Base-by-base conservation (phyloP, 2,329 filamentous ascomycete genomes). In the Clarireedia homoeocarpa region DNA sequence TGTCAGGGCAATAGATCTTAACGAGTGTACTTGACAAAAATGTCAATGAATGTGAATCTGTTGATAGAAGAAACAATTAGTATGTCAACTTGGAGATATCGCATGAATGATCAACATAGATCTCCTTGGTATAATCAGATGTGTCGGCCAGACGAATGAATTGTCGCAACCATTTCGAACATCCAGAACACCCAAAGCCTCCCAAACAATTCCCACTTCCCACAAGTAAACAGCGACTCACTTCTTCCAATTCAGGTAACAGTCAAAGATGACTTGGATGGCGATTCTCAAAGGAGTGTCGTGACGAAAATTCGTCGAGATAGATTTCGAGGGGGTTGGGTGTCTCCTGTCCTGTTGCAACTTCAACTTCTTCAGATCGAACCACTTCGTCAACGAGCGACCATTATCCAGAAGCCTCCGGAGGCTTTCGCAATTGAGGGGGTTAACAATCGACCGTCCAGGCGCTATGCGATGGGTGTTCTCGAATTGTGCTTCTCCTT, bases 21-120 rank as follows among this genome's bases (percentile, higher is more conserved):
- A 79, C 74, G 80, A 82, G 73, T 79, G 79, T 79, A 80, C 74
- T 79, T 81, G 79, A 81, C 77, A 74, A 70, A n/a, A 65, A 69
- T 73, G 73, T 77, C 75, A 80, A 81, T 67, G 76, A 80, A 72
- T 69, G 77, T 77, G 55, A 65, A 55, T 52, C 42, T 36, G 51
- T 53, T 44, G 44, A 15, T 58, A 51, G 24, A 54, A 36, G 65
- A 66, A 59, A 68, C 62, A 57, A 61, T 51, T 53, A 45, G 57
- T 60, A 57, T 50, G 46, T 38, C 51, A 54, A 44, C 54, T 39
- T 56, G 48, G 14, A 46, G n/a, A 50, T 38, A 30, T 51, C 27
- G 66, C 61, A 66, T 66, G 53, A 66, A 62, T 63, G 63, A 67
- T 64, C 61, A 51, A 57, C 62, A 49, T 44, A 36, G 38, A 24